Evolutionary conservation across 768 basidiomycete species (phyloP), one percentile per base, ranked within the genome.

Genomic region (Mycena sanguinolenta): DNA sequence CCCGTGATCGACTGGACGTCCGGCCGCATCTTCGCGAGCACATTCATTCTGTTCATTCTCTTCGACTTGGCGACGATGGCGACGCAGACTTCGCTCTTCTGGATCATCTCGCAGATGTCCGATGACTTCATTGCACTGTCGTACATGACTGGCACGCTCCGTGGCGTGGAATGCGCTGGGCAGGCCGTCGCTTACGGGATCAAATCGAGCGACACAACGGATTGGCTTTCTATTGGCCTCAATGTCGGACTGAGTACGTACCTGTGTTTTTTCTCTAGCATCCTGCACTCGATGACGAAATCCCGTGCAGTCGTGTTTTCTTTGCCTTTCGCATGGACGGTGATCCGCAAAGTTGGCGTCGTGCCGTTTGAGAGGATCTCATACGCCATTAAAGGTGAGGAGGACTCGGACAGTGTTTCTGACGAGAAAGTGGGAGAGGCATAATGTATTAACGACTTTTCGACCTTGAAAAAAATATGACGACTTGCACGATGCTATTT

Each of bases 1-100:
- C 80, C 80, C 34, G 78, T 79, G 16, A 77, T 81, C 58, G 80
- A 79, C 69, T 81, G 80, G 80, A 79, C 78, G 14, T 79, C 80
- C 3, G 70, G 75, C 38, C 14, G 72, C 28, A 67, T 77, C 42
- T 81, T 81, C 52, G 77, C 71, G 10, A 77, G 75, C 50, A 79
- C 78, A 9, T 81, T 81, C 65, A 58, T 71, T 7, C 67, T 81
- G 32, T 79, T 79, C 69, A 62, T 81, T 28, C 74, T 79, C 44
- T 81, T 81, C 36, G 79, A 81, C 59, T 71, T 79, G 27, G 79
- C 75, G 28, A 79, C 80, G 32, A 79, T 81, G 79, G 79, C 79
- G 9, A 81, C 80, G 0, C 80, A 81, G 53, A 80, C 79, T n/a
- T 66, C 57, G 53, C 59, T 81, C 27, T 81, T 77, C 73, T 81